Conservation (phyloP, 1,139 yeast species). For the Diutina rugosa region DNA sequence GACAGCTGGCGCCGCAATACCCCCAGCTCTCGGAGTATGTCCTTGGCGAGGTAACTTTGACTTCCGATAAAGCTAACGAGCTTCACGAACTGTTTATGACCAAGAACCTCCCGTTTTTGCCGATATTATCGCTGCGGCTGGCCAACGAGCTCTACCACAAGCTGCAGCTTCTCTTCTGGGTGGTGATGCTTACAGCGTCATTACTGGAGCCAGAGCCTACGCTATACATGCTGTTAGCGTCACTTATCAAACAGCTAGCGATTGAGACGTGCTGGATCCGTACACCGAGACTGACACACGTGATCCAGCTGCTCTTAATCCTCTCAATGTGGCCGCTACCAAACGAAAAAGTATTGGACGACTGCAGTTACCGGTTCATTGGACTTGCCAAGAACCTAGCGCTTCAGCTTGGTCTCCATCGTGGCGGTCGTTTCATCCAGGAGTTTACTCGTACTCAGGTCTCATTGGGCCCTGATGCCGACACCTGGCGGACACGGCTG, state of each 20-base stretch:
- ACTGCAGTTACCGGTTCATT: slow-evolving; percentile 77
- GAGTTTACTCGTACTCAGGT: slow-evolving; percentile 89
- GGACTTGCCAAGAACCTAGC: slow-evolving; percentile 80
- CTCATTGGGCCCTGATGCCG: slow-evolving; percentile 74
- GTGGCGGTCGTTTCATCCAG: slow-evolving; percentile 78
- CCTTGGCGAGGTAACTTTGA: slow-evolving; percentile 60
- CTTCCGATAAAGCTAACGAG: slow-evolving; percentile 55
- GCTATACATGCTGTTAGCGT: slow-evolving; percentile 61
- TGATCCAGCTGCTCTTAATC: slow-evolving; percentile 76
- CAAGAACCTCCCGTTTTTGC: slow-evolving; percentile 64
- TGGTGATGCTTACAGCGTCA: slow-evolving; percentile 78
- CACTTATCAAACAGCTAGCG: slow-evolving; percentile 74
- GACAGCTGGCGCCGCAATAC: not conserved
- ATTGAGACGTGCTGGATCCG: slow-evolving; percentile 90
- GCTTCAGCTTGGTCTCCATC: slow-evolving; percentile 80
- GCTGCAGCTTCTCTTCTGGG: slow-evolving; percentile 82
- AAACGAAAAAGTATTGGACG: slow-evolving; percentile 85
- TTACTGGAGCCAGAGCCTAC: slow-evolving; percentile 81
- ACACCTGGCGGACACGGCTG: slow-evolving; percentile 86
- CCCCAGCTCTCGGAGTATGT: slow-evolving; percentile 36
- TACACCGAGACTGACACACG: slow-evolving; percentile 89
- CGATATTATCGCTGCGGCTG: slow-evolving; percentile 58
- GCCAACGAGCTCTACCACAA: slow-evolving; percentile 74
- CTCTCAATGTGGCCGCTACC: slow-evolving; percentile 90
- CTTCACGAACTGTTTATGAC: slow-evolving; percentile 57